Conservation (phyloP, 768 basidiomycete species). For the Boletus huronensis region DNA sequence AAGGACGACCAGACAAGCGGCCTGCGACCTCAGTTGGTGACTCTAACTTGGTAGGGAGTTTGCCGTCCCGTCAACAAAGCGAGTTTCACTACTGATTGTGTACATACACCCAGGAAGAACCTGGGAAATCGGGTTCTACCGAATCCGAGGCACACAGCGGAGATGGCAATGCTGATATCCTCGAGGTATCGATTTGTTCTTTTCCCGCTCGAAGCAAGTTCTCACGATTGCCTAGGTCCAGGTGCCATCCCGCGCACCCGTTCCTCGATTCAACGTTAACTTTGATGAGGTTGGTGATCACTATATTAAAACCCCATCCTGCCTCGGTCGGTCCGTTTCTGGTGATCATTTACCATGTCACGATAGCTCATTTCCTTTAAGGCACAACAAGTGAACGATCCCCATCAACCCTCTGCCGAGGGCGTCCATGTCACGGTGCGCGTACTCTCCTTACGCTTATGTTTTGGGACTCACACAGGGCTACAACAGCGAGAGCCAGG, state of each 20-base stretch:
- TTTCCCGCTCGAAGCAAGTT: no score
- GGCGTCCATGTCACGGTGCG: neutral
- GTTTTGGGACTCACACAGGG: no score
- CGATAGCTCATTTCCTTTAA: neutral
- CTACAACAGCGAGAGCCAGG: no score
- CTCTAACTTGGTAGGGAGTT: no score
- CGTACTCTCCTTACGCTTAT: neutral
- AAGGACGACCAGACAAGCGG: neutral
- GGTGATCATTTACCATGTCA: no score
- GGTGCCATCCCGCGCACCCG: neutral
- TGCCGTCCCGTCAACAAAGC: no score
- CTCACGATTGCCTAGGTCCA: neutral
- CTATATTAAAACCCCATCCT: no score
- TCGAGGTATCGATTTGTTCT: neutral
- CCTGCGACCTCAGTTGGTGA: neutral
- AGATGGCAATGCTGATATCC: neutral
- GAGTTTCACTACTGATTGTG: no score
- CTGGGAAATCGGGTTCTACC: neutral
- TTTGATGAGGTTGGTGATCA: neutral
- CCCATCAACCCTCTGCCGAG: no score
- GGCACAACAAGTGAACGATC: neutral
- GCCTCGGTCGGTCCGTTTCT: neutral
- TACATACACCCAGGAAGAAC: neutral
- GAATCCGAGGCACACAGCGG: no score
- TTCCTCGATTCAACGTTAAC: neutral